Percentiles rank a stretch among this genome's conserved stretches.
Conservation (phyloP, 1,284 basidiomycete genomes). For the Cryptococcus depauperatus region DNA sequence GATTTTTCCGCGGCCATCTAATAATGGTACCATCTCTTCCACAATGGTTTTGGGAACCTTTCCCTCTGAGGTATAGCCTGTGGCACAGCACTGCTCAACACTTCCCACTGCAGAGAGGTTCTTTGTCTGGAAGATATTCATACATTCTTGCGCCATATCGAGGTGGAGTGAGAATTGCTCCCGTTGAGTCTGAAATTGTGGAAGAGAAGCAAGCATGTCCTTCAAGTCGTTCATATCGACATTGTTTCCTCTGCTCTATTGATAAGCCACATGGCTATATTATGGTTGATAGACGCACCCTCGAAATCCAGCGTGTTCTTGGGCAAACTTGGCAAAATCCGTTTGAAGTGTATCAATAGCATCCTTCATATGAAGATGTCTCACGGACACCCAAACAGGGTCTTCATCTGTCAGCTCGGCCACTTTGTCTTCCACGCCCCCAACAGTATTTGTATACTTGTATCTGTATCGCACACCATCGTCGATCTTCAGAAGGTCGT, state of each 20-base stretch:
- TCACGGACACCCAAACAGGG: conserved; percentile 80
- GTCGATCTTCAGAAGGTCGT: conserved; percentile 82
- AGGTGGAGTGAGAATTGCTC: conserved; percentile 94
- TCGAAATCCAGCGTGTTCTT: conserved; percentile 86
- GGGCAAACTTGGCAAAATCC: conserved; percentile 88
- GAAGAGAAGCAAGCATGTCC: conserved; percentile 92
- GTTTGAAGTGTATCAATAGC: conserved; percentile 91
- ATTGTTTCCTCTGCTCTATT: conserved; percentile 50
- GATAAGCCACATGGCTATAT: conserved; percentile 5
- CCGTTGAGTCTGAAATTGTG: conserved; percentile 90
- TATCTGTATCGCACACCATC: conserved; percentile 80
- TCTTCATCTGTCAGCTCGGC: conserved; percentile 78
- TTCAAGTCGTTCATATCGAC: conserved; percentile 95
- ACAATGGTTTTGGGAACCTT: conserved; percentile 86
- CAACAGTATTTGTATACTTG: conserved; percentile 71
- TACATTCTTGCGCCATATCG: conserved; percentile 96
- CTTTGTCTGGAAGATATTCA: conserved; percentile 83
- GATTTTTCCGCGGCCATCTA: conserved; percentile 71
- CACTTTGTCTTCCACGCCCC: conserved; percentile 76
- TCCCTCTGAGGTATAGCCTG: conserved; percentile 77
- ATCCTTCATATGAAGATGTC: conserved; percentile 98
- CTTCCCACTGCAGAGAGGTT: conserved; percentile 77
- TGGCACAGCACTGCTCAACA: conserved; percentile 95
- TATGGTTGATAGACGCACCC: conserved; percentile 30
- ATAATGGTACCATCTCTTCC: conserved; percentile 95